Percentiles rank a stretch among this genome's conserved stretches.
Conservation (phyloP, 2,329 filamentous ascomycete genomes). For the Pseudogymnoascus sp. region DNA sequence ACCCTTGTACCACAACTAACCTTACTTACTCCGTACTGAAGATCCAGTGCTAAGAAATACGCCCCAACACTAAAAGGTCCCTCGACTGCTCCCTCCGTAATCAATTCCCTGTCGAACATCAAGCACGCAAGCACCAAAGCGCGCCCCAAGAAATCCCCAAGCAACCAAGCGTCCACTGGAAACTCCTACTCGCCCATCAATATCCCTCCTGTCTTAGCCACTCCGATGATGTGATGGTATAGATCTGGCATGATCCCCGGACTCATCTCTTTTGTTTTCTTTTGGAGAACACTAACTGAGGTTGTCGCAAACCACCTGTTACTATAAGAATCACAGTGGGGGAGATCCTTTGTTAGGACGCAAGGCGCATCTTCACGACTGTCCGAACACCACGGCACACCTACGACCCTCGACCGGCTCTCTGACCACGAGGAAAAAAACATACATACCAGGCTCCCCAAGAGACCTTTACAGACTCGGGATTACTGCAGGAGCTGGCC, state of each 20-base stretch:
- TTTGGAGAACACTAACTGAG: neutral
- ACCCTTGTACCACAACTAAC: neutral
- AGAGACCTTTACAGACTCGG: neutral
- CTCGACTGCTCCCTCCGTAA: neutral
- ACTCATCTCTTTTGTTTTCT: neutral
- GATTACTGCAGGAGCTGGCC: constrained; percentile 21
- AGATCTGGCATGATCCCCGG: neutral
- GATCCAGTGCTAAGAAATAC: neutral
- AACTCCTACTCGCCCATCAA: neutral
- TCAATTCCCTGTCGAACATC: neutral
- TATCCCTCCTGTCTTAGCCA: neutral
- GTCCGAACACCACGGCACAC: neutral
- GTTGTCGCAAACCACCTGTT: neutral
- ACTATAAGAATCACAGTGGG: neutral
- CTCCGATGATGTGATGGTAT: neutral
- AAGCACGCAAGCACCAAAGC: neutral
- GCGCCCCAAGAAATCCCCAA: neutral
- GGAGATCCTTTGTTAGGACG: neutral
- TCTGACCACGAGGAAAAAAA: neutral
- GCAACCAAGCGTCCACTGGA: neutral
- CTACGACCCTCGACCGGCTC: neutral
- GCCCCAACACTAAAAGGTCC: neutral
- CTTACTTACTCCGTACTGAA: neutral
- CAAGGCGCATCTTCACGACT: neutral
- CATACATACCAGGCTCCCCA: neutral